These are phyloP conservation scores for Aristolochia californica DNA, from an alignment of 164 flowering plant genomes.

Conservation along the genomic window DNA sequence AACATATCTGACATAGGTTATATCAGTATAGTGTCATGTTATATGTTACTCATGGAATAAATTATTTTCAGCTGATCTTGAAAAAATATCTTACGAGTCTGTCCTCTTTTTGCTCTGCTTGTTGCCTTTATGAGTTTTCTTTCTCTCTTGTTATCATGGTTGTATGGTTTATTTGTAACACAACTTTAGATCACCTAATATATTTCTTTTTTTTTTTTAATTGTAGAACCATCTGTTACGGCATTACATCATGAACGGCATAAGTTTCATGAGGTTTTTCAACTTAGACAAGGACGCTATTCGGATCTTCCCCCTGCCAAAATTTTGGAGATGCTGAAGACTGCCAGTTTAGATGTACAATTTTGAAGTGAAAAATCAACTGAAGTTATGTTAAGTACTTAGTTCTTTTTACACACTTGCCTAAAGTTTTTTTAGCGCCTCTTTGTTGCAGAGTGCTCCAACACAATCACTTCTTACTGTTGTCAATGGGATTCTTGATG, in stretches of 20 bases:
- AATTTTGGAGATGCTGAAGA: constrained; percentile 50
- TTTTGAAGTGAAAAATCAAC: neutral
- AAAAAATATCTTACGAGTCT: too few relatives aligned
- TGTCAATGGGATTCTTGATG: constrained; percentile 55
- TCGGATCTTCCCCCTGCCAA: constrained; percentile 50
- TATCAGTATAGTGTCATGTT: too few relatives aligned
- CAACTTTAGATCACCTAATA: neutral
- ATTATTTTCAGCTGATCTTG: too few relatives aligned
- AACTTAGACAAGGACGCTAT: constrained; percentile 33
- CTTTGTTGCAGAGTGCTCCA: constrained; percentile 55
- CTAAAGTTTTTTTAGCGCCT: constrained; percentile 3
- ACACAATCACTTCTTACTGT: constrained; percentile 57
- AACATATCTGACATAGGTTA: too few relatives aligned
- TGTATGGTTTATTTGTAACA: neutral
- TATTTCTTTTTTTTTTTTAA: constrained; percentile 4
- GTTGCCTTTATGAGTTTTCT: too few relatives aligned
- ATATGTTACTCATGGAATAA: too few relatives aligned
- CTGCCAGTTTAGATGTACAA: constrained; percentile 61
- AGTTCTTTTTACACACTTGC: neutral
- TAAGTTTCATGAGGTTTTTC: constrained; percentile 31
- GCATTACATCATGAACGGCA: constrained; percentile 29
- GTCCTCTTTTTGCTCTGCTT: too few relatives aligned
- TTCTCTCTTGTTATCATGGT: neutral
- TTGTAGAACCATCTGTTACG: constrained; percentile 24
- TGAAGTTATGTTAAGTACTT: neutral